A percentile compares a stretch with the other conserved stretches of the same genome.
phyloP scores from a whole-genome alignment of 805 yeast genomes.

The Spathaspora girioi region DNA sequence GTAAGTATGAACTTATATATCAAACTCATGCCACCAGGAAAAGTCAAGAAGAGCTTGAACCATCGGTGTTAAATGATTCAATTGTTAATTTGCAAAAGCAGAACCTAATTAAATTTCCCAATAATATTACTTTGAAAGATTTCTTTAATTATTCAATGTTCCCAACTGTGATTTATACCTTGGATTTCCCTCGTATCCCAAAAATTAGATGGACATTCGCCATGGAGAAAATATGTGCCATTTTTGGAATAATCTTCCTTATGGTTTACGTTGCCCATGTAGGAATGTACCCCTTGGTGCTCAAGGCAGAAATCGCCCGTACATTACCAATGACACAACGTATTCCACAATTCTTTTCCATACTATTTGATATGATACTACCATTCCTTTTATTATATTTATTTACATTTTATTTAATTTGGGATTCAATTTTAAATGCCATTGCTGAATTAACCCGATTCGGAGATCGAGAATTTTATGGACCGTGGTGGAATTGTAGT shows the following conservation, averaged over 20 bases:
- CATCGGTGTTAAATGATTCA: slow-evolving; percentile 5
- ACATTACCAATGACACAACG: slow-evolving; percentile 45
- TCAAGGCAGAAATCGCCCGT: slow-evolving; percentile 54
- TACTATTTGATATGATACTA: slow-evolving; percentile 72
- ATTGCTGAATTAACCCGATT: slow-evolving; percentile 84
- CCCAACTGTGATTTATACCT: slow-evolving; percentile 84
- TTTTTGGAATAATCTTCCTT: slow-evolving; percentile 79
- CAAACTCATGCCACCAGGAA: slow-evolving; percentile 40
- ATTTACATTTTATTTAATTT: slow-evolving; percentile 79
- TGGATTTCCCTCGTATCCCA: slow-evolving; percentile 75
- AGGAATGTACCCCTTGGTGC: slow-evolving; percentile 68
- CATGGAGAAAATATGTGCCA: slow-evolving; percentile 65
- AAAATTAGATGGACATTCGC: slow-evolving; percentile 68
- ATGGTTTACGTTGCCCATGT: slow-evolving; percentile 81
- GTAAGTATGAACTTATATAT: slow-evolving; percentile 64
- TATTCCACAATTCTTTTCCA: slow-evolving; percentile 47
- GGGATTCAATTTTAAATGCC: slow-evolving; percentile 91
- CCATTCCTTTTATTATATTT: slow-evolving; percentile 75
- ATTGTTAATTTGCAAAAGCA: slow-evolving; percentile 8
- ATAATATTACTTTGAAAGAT: slow-evolving; percentile 59
- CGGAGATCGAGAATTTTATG: slow-evolving; percentile 91
- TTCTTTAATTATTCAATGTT: slow-evolving; percentile 80
- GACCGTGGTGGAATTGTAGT: slow-evolving; percentile 96
- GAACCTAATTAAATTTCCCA: slow-evolving; percentile 53
- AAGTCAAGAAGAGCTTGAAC: slow-evolving; percentile 8